phyloP scores from a whole-genome alignment of 805 yeast species.

The Lipomyces kockii region DNA sequence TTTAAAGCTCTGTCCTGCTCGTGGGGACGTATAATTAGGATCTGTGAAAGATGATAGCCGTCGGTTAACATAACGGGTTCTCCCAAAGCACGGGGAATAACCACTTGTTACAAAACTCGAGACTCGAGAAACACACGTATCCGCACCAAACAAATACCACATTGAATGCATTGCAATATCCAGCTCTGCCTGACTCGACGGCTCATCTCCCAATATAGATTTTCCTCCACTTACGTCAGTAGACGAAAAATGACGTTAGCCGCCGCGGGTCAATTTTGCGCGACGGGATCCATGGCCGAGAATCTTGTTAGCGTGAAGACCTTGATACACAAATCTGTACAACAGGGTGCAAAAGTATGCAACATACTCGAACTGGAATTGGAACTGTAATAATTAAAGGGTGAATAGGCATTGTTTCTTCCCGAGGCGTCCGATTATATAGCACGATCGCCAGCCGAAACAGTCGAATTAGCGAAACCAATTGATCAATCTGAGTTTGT shows the following conservation, averaged over 20 bases:
- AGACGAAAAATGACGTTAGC: constrained; percentile 55
- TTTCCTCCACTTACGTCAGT: neutral
- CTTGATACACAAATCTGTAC: constrained; percentile 68
- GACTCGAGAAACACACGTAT: too few species aligned
- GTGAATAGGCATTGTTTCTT: constrained; percentile 57
- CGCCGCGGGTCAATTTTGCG: constrained; percentile 87
- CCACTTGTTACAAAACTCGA: too few species aligned
- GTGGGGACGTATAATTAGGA: too few species aligned
- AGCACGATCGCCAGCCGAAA: constrained; percentile 69
- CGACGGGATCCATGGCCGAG: constrained; percentile 62
- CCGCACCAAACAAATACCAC: neutral
- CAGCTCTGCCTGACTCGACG: neutral
- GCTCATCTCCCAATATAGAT: neutral
- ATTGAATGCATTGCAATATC: neutral
- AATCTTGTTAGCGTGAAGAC: constrained; percentile 65
- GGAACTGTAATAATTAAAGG: neutral
- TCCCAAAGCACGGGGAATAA: too few species aligned
- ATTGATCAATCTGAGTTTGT: constrained; percentile 52
- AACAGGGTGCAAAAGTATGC: constrained; percentile 59
- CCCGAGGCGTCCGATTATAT: constrained; percentile 96
- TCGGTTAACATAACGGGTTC: too few species aligned
- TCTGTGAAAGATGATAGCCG: too few species aligned
- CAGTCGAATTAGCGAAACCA: constrained; percentile 60
- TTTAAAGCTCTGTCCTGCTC: too few species aligned
- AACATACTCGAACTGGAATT: neutral